These are phyloP conservation scores for Suhomyces pyralidae DNA, from an alignment of 805 yeast genomes.

Conservation along the genomic window DNA sequence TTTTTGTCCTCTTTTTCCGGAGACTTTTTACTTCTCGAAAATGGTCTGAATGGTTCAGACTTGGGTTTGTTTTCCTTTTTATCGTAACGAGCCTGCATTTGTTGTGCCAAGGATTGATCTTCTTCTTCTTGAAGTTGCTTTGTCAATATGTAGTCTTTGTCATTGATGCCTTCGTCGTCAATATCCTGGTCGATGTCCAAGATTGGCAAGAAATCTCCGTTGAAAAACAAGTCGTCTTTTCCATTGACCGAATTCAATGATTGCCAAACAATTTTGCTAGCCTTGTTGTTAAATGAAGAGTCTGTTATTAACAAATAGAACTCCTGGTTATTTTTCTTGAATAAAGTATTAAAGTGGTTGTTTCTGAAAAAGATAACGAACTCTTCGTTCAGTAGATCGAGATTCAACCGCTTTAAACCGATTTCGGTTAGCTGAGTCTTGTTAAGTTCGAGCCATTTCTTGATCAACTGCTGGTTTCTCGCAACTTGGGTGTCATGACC, in stretches of 20 bases:
- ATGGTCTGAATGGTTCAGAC: background rate
- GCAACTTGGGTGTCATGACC: constrained; percentile 4
- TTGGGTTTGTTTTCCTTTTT: background rate
- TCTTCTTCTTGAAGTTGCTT: constrained; percentile 56
- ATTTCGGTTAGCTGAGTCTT: constrained; percentile 71
- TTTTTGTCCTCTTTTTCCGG: background rate
- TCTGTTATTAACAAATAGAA: constrained; percentile 75
- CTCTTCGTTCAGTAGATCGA: constrained; percentile 47
- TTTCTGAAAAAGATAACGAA: constrained; percentile 79
- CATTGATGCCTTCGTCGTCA: constrained; percentile 7
- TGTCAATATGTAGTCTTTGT: constrained; percentile 32
- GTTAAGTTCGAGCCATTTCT: constrained; percentile 50
- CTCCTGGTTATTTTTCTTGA: constrained; percentile 44
- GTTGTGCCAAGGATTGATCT: constrained; percentile 48
- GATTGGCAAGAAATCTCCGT: constrained; percentile 59
- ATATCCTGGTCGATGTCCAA: constrained; percentile 21
- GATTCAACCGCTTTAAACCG: constrained; percentile 55
- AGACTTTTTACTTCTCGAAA: background rate
- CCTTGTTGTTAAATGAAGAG: constrained; percentile 49
- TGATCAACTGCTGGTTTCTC: constrained; percentile 16
- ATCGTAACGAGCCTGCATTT: constrained; percentile 36
- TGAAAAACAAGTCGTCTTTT: constrained; percentile 61
- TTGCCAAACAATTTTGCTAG: constrained; percentile 71
- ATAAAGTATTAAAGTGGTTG: constrained; percentile 80
- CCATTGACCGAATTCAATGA: constrained; percentile 67